phyloP scores from a whole-genome alignment of 202 grass and related monocot species.

The Dendrocalamus latiflorus region DNA sequence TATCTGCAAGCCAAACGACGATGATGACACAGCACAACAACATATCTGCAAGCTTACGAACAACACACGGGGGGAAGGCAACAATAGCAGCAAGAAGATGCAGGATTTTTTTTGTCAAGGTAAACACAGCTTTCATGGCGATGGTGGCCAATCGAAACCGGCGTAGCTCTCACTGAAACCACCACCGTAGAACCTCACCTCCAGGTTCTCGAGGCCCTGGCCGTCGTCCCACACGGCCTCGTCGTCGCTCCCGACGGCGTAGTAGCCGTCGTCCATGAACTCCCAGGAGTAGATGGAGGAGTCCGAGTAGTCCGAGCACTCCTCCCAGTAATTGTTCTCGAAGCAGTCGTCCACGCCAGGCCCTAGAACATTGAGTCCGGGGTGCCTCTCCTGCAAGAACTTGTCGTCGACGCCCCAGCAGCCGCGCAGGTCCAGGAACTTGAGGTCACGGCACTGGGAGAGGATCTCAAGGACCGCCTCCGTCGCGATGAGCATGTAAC shows the following conservation, averaged over 20 bases:
- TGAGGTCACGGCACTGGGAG: slow-evolving; percentile 54
- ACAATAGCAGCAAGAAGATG: neutral
- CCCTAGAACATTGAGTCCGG: slow-evolving; percentile 59
- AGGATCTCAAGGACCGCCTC: slow-evolving; percentile 63
- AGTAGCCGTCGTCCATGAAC: slow-evolving; percentile 68
- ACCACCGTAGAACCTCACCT: slow-evolving; percentile 87
- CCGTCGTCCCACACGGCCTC: slow-evolving; percentile 78
- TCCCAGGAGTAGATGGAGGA: slow-evolving; percentile 80
- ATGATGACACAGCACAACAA: slow-evolving; percentile 2
- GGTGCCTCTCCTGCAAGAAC: slow-evolving; percentile 51
- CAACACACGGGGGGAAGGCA: neutral
- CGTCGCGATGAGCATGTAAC: slow-evolving; percentile 71
- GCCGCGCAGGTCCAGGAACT: slow-evolving; percentile 76
- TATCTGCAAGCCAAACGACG: slow-evolving; percentile 30
- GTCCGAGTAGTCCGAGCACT: slow-evolving; percentile 73
- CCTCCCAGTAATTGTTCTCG: slow-evolving; percentile 67
- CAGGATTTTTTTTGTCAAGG: neutral
- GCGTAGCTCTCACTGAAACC: slow-evolving; percentile 50
- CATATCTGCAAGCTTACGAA: slow-evolving; percentile 37
- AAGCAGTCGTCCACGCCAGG: slow-evolving; percentile 81
- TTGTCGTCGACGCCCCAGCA: slow-evolving; percentile 93
- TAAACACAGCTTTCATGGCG: slow-evolving; percentile 40
- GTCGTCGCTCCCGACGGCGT: slow-evolving; percentile 62
- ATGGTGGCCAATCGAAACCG: slow-evolving; percentile 84
- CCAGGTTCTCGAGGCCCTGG: slow-evolving; percentile 60